These are phyloP conservation scores for Trichoderma polysporum DNA, from an alignment of 2,329 filamentous ascomycete species.

Conservation along the genomic window DNA sequence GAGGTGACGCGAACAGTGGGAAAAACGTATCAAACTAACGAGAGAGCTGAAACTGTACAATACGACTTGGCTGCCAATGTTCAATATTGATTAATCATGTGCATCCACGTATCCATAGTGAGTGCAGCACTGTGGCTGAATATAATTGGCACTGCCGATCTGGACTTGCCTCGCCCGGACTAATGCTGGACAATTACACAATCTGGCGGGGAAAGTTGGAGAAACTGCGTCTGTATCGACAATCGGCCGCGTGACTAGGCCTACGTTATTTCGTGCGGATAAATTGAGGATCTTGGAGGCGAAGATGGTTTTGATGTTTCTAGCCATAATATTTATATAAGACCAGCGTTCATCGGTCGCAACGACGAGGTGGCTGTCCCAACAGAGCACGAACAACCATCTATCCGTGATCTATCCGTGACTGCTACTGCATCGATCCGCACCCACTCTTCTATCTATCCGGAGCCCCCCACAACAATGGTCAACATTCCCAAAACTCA, in stretches of 20 bases:
- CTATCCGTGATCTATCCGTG: not conserved
- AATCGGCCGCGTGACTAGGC: not conserved
- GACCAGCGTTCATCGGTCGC: not conserved
- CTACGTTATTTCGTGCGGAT: not conserved
- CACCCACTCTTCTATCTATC: too few species aligned
- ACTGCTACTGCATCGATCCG: not conserved
- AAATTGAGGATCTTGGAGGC: not conserved
- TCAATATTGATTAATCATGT: not conserved
- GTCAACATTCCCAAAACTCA: slow-evolving; percentile 22
- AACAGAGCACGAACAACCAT: not conserved
- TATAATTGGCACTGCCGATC: not conserved
- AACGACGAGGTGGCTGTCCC: not conserved
- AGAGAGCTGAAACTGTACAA: not conserved
- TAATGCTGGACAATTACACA: slow-evolving; percentile 12
- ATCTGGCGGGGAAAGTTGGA: slow-evolving; percentile 15
- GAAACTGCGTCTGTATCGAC: not conserved
- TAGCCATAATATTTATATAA: not conserved
- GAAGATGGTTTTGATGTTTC: not conserved
- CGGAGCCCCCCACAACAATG: not conserved
- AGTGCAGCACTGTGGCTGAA: not conserved
- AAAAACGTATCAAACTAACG: not conserved
- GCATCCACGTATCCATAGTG: not conserved
- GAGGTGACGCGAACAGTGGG: not conserved
- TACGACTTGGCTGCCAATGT: not conserved
- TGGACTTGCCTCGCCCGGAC: not conserved